Conservation (phyloP, 768 basidiomycete species). For the Plicaturopsis crispa region DNA sequence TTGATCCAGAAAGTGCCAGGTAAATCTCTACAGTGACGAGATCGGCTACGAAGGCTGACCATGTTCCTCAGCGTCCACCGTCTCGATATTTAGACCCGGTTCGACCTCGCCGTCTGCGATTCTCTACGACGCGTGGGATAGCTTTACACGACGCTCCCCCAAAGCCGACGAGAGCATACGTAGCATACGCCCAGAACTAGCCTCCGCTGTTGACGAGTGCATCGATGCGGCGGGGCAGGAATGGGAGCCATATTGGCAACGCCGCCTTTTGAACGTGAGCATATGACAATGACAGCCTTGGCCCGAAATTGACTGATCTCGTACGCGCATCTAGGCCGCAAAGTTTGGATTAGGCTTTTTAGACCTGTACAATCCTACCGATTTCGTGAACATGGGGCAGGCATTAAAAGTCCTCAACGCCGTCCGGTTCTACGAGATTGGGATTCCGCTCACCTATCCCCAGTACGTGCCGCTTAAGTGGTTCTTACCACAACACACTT, state of each 20-base stretch:
- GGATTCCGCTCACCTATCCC: conserved; percentile 85
- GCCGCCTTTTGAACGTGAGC: conserved; percentile 71
- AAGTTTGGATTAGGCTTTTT: conserved; percentile 93
- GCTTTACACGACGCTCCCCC: conserved; percentile 75
- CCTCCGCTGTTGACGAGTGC: conserved; percentile 82
- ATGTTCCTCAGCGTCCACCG: conserved; percentile 50
- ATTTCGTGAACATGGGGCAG: conserved; percentile 90
- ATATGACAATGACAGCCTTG: conserved; percentile 1
- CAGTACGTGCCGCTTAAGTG: conserved; percentile 50
- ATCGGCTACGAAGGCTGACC: too few relatives aligned
- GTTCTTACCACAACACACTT: background rate
- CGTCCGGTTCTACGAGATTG: conserved; percentile 85
- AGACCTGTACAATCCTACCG: conserved; percentile 86
- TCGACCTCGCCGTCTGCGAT: conserved; percentile 90
- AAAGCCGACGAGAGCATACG: conserved; percentile 92
- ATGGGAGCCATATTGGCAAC: conserved; percentile 88
- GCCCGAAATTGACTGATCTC: background rate
- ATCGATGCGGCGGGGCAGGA: conserved; percentile 92
- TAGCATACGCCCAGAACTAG: conserved; percentile 79
- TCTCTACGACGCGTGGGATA: conserved; percentile 87
- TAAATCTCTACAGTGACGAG: too few relatives aligned
- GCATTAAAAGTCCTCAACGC: conserved; percentile 92
- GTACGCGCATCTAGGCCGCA: conserved; percentile 68
- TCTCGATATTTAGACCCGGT: conserved; percentile 86
- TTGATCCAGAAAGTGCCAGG: conserved; percentile 92